Percentiles rank a stretch among this genome's conserved stretches.
Evolutionary conservation across 2,329 filamentous ascomycete genomes (phyloP).

Genomic region (Calonectria pseudoturangicola): DNA sequence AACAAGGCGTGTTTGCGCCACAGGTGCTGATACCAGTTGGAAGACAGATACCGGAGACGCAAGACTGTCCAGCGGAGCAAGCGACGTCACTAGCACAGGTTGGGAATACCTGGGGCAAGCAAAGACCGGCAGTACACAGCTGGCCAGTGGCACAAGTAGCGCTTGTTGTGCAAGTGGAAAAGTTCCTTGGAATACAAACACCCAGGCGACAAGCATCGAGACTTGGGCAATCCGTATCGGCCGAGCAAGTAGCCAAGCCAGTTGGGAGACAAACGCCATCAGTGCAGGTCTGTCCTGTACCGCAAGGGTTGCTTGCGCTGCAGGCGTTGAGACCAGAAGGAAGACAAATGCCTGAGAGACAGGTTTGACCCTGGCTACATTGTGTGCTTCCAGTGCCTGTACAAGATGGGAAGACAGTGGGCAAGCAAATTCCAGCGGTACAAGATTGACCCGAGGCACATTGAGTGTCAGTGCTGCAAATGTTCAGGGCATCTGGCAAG

Average conservation of each 20-base stretch:
- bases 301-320: not conserved
- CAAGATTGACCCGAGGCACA: conserved; percentile 21
- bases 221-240: not conserved
- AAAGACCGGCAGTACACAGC: conserved; percentile 17
- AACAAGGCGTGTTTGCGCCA: not conserved
- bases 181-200: conserved; percentile 14
- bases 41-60: conserved; percentile 16
- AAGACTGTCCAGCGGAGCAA: conserved; percentile 18
- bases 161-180: not conserved
- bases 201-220: conserved; percentile 22
- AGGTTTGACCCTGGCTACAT: conserved; percentile 13
- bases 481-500: not conserved
- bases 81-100: not conserved
- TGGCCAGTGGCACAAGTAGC: not conserved
- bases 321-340: not conserved
- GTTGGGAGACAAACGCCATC: conserved; percentile 11
- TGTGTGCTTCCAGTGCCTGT: not conserved
- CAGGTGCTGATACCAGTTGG: conserved; percentile 3
- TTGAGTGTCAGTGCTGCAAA: conserved; percentile 10
- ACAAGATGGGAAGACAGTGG: conserved; percentile 8
- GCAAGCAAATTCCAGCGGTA: conserved; percentile 31
- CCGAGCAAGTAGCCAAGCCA: not conserved
- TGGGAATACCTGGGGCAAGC: conserved; percentile 13
- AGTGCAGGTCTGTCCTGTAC: not conserved
- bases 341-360: conserved; percentile 27